Evolutionary conservation across 2,329 filamentous ascomycete species (phyloP).

Genomic region (Gnomoniopsis sp.): DNA sequence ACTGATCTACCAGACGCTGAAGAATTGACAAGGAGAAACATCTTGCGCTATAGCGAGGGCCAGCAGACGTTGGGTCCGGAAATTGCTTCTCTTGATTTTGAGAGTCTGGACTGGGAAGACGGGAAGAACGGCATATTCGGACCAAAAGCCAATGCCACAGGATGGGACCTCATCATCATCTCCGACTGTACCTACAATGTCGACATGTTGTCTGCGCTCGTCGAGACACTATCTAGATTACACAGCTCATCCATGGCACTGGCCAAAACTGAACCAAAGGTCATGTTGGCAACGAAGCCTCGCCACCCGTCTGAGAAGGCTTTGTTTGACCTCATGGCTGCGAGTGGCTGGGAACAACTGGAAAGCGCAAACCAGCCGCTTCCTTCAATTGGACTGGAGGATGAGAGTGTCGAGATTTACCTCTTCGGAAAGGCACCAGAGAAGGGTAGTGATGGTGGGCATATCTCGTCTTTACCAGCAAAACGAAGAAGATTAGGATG

Average conservation of each 20-base stretch:
- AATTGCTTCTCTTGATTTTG: conserved; percentile 34
- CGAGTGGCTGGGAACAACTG: conserved; percentile 40
- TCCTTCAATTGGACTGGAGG: conserved; percentile 41
- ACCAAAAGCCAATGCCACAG: conserved; percentile 30
- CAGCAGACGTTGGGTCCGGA: too few relatives aligned
- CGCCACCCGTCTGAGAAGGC: conserved; percentile 50
- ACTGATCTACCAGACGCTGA: conserved; percentile 56
- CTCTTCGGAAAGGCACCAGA: conserved; percentile 38
- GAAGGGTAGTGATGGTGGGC: neutral
- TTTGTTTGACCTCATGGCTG: conserved; percentile 45
- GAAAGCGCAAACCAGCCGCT: conserved; percentile 42
- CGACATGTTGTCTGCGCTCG: conserved; percentile 51
- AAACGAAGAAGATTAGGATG: neutral
- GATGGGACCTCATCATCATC: conserved; percentile 53
- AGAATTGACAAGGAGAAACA: conserved; percentile 45
- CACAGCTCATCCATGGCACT: conserved; percentile 29
- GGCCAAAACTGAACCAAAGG: conserved; percentile 29
- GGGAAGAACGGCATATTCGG: conserved; percentile 44
- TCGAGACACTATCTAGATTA: conserved; percentile 49
- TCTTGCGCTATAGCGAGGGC: conserved; percentile 27
- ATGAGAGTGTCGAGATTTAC: conserved; percentile 50
- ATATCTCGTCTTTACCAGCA: neutral
- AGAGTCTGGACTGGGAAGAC: conserved; percentile 56
- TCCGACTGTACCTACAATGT: conserved; percentile 62
- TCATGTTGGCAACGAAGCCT: conserved; percentile 54